Conservation (phyloP, 2,329 filamentous ascomycete genomes). For the Pseudocercospora eumusae region DNA sequence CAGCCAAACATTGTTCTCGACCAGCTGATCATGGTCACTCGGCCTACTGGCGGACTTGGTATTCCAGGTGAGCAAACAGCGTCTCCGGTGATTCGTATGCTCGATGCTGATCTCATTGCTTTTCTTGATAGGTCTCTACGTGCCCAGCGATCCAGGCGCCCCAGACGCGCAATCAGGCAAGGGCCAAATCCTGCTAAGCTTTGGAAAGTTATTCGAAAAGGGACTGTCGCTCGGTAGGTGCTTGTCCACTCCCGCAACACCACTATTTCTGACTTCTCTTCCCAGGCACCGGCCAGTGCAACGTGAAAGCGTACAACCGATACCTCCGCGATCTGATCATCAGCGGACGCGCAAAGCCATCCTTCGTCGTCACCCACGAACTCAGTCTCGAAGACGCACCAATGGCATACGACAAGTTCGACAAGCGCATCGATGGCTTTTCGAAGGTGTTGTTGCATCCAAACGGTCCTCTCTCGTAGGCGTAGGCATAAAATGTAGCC, state of each 20-base stretch:
- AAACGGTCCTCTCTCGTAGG: slow-evolving; percentile 52
- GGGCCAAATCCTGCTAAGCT: slow-evolving; percentile 64
- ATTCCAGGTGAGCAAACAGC: slow-evolving; percentile 52
- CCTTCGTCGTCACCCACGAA: slow-evolving; percentile 67
- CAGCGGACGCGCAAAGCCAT: slow-evolving; percentile 63
- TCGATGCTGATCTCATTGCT: slow-evolving; percentile 1
- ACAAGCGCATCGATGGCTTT: slow-evolving; percentile 65
- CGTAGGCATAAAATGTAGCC: not conserved
- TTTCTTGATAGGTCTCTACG: slow-evolving; percentile 32
- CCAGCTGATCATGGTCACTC: slow-evolving; percentile 63
- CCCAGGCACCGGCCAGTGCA: slow-evolving; percentile 60
- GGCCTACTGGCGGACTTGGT: slow-evolving; percentile 62
- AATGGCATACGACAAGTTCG: slow-evolving; percentile 35
- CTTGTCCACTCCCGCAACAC: not conserved
- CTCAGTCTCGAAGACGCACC: slow-evolving; percentile 63
- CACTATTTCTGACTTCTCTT: not conserved
- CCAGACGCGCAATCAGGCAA: slow-evolving; percentile 62
- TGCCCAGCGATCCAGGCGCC: slow-evolving; percentile 61
- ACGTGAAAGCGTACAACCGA: slow-evolving; percentile 68
- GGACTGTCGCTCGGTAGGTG: slow-evolving; percentile 59
- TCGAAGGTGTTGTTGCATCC: slow-evolving; percentile 69
- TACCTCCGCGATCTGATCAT: slow-evolving; percentile 68
- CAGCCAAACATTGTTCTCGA: slow-evolving; percentile 65
- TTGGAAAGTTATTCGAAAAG: slow-evolving; percentile 70
- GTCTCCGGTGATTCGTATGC: not conserved